Conservation (phyloP, 805 yeast species). For the Metschnikowia lachancei region DNA sequence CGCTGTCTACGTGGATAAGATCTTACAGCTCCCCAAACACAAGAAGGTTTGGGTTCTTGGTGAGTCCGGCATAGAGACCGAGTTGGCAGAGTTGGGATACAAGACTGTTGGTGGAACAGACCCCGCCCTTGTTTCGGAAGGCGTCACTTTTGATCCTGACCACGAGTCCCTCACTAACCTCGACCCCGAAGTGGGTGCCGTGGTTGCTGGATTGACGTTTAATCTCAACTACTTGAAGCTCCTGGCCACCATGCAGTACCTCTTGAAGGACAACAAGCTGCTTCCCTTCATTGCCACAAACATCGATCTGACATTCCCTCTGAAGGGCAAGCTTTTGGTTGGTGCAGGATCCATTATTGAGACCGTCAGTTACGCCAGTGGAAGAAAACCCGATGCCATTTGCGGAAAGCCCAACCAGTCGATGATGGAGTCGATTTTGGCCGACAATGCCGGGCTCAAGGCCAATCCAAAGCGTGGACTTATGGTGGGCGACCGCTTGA, state of each 20-base stretch:
- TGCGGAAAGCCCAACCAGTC: constrained; percentile 90
- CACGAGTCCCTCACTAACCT: constrained; percentile 49
- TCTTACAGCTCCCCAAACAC: constrained; percentile 67
- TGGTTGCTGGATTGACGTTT: constrained; percentile 81
- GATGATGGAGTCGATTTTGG: constrained; percentile 92
- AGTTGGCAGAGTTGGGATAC: constrained; percentile 72
- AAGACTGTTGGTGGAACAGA: constrained; percentile 81
- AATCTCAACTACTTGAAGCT: constrained; percentile 77
- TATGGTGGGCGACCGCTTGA: constrained; percentile 94
- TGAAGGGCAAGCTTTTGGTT: constrained; percentile 78
- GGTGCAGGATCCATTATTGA: constrained; percentile 95
- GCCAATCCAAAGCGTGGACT: constrained; percentile 61
- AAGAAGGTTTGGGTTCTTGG: constrained; percentile 89
- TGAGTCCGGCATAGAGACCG: constrained; percentile 80
- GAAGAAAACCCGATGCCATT: constrained; percentile 74
- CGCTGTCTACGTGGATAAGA: constrained; percentile 78
- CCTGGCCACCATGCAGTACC: constrained; percentile 77
- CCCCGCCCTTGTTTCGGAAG: constrained; percentile 46
- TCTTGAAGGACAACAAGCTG: constrained; percentile 52
- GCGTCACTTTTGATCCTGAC: constrained; percentile 53
- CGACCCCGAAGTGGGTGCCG: constrained; percentile 80
- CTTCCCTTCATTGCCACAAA: constrained; percentile 87
- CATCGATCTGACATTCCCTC: constrained; percentile 91
- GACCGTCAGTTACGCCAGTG: constrained; percentile 67
- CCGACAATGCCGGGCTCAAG: constrained; percentile 36